Conservation (phyloP, 352 stramenopile genomes). For the Phytophthora nicotianae region DNA sequence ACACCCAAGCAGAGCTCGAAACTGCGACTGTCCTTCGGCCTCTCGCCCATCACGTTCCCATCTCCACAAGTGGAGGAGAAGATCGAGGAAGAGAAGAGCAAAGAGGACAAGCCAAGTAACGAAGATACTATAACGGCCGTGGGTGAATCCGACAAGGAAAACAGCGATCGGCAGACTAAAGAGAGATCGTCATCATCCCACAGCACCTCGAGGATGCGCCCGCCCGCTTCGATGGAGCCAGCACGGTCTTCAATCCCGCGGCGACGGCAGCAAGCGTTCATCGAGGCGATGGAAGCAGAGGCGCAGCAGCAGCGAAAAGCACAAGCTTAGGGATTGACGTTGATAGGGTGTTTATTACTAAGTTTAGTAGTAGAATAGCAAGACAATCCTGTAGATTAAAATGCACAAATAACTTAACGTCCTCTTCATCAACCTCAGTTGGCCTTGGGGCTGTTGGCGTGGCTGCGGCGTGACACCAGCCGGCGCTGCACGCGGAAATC, state of each 20-base stretch:
- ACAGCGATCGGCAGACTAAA: conserved; percentile 15
- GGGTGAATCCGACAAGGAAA: conserved; percentile 30
- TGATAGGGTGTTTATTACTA: conserved; percentile 20
- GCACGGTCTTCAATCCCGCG: conserved; percentile 30
- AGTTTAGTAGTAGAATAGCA: conserved; percentile 28
- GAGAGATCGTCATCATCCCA: conserved; percentile 25
- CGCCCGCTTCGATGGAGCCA: neutral
- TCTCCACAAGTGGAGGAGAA: conserved; percentile 18
- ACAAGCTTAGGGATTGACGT: conserved; percentile 14
- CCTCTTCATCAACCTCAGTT: conserved; percentile 14
- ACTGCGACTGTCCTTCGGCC: conserved; percentile 39
- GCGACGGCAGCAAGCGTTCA: conserved; percentile 51
- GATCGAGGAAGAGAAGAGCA: conserved; percentile 13
- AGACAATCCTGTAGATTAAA: conserved; percentile 31
- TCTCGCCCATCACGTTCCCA: conserved; percentile 54
- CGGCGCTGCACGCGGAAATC: conserved; percentile 65
- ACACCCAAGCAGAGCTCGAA: conserved; percentile 20
- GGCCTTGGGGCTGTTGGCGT: conserved; percentile 30
- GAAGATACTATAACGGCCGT: conserved; percentile 19
- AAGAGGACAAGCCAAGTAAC: conserved; percentile 9
- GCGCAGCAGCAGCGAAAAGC: conserved; percentile 19
- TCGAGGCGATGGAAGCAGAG: conserved; percentile 60
- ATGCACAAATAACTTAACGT: conserved; percentile 43
- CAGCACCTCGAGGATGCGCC: conserved; percentile 3
- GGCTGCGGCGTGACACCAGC: conserved; percentile 37